Evolutionary conservation across 768 basidiomycete species (phyloP).

Genomic region (Termitomyces sp.): DNA sequence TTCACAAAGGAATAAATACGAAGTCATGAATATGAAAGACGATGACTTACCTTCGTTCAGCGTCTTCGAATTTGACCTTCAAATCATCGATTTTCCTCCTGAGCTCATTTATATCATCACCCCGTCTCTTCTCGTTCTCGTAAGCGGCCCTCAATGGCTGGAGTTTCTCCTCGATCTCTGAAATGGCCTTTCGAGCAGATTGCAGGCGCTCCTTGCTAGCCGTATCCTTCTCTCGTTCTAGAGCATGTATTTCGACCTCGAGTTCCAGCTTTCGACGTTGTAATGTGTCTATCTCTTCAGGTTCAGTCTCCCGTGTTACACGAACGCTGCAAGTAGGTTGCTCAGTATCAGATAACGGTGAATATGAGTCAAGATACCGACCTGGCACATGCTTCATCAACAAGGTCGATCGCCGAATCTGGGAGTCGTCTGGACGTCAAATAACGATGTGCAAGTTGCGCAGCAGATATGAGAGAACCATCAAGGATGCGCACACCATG

Average conservation of each 20-base stretch:
- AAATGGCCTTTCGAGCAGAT: slow-evolving; percentile 68
- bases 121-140: slow-evolving; percentile 78
- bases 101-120: slow-evolving; percentile 72
- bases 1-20: slow-evolving; percentile 10
- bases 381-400: slow-evolving; percentile 91
- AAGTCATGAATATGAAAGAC: neutral
- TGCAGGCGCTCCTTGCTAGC: slow-evolving; percentile 82
- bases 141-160: slow-evolving; percentile 79
- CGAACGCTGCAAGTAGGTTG: slow-evolving; percentile 50
- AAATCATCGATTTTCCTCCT: slow-evolving; percentile 86
- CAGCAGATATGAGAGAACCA: slow-evolving; percentile 82
- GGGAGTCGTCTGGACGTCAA: slow-evolving; percentile 76
- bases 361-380: slow-evolving; percentile 23
- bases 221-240: slow-evolving; percentile 87
- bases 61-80: slow-evolving; percentile 87
- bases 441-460: slow-evolving; percentile 90
- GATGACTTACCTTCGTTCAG: slow-evolving; percentile 67
- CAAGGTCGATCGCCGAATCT: slow-evolving; percentile 85
- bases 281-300: slow-evolving; percentile 88
- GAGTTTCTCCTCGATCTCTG: slow-evolving; percentile 81
- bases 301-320: slow-evolving; percentile 90
- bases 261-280: slow-evolving; percentile 86
- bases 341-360: neutral
- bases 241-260: slow-evolving; percentile 91
- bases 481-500: slow-evolving; percentile 90